Evolutionary conservation across 495 filamentous ascomycete species (phyloP).

Genomic region (Pseudomonodictys pantanalensis): DNA sequence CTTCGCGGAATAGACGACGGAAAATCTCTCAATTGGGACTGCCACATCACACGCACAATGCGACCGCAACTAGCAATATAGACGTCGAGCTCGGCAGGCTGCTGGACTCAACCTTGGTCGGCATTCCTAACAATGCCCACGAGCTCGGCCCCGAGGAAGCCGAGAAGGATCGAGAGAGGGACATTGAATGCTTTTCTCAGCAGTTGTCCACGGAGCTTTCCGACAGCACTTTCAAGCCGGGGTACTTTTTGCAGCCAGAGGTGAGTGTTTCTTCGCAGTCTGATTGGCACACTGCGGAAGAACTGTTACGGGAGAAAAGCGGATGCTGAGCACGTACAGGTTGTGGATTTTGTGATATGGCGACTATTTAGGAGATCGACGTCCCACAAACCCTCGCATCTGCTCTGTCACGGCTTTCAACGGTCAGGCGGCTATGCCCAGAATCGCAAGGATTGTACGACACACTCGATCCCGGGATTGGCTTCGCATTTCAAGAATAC

Average conservation of each 20-base stretch:
- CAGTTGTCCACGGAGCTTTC: conserved; percentile 48
- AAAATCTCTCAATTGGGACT: conserved; percentile 42
- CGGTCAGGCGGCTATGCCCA: conserved; percentile 36
- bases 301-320: background rate
- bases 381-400: conserved; percentile 60
- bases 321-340: conserved; percentile 48
- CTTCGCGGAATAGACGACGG: conserved; percentile 53
- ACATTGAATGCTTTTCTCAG: conserved; percentile 68
- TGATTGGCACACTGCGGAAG: conserved; percentile 37
- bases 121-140: conserved; percentile 42
- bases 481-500: conserved; percentile 61
- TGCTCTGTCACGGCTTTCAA: conserved; percentile 76
- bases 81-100: conserved; percentile 50
- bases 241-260: conserved; percentile 48
- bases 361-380: conserved; percentile 60
- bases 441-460: conserved; percentile 33
- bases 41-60: conserved; percentile 15
- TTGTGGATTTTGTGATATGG: conserved; percentile 81
- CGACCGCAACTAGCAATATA: conserved; percentile 36
- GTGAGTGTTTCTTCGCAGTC: conserved; percentile 40
- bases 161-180: conserved; percentile 47
- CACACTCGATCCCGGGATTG: conserved; percentile 53
- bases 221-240: conserved; percentile 30
- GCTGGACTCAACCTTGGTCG: conserved; percentile 69
- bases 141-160: conserved; percentile 21